Conservation (phyloP, 208 protist species). For the Crithidia sp. region DNA sequence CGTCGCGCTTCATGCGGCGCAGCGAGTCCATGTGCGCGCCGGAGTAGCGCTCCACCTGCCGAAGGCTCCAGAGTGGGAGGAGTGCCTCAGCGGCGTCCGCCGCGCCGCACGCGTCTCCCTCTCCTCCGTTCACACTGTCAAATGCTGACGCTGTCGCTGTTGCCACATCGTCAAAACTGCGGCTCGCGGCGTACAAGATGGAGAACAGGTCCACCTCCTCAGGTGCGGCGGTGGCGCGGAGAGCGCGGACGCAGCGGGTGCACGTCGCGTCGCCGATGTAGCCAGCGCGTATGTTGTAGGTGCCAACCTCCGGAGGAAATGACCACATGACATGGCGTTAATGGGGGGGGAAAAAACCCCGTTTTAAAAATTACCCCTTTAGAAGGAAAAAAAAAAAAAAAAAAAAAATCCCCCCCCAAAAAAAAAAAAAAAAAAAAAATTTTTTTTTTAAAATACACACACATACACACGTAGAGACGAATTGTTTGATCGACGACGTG, state of each 20-base stretch:
- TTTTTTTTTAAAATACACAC: too few species aligned
- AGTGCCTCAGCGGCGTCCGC: slow-evolving; percentile 10
- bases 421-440: too few species aligned
- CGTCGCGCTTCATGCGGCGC: slow-evolving; percentile 43
- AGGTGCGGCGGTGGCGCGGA: slow-evolving; percentile 27
- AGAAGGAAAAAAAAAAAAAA: too few species aligned
- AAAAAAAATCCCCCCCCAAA: too few species aligned
- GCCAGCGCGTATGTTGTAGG: slow-evolving; percentile 64
- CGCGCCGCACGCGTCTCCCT: background rate
- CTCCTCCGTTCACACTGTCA: background rate
- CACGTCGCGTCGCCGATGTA: slow-evolving; percentile 78
- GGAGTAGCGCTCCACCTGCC: slow-evolving; percentile 40
- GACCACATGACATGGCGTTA: too few species aligned
- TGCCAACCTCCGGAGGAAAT: slow-evolving; percentile 83
- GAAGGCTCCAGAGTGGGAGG: slow-evolving; percentile 66
- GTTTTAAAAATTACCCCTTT: too few species aligned
- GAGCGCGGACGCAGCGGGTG: slow-evolving; percentile 47
- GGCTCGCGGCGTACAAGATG: slow-evolving; percentile 38
- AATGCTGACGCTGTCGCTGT: background rate
- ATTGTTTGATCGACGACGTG: too few species aligned
- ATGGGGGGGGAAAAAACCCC: too few species aligned
- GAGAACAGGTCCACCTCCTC: slow-evolving; percentile 58
- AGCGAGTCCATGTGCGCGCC: slow-evolving; percentile 59
- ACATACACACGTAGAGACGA: too few species aligned
- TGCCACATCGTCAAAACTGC: slow-evolving; percentile 4